phyloP scores from a whole-genome alignment of 805 yeast genomes.

The Metschnikowia colocasiae region DNA sequence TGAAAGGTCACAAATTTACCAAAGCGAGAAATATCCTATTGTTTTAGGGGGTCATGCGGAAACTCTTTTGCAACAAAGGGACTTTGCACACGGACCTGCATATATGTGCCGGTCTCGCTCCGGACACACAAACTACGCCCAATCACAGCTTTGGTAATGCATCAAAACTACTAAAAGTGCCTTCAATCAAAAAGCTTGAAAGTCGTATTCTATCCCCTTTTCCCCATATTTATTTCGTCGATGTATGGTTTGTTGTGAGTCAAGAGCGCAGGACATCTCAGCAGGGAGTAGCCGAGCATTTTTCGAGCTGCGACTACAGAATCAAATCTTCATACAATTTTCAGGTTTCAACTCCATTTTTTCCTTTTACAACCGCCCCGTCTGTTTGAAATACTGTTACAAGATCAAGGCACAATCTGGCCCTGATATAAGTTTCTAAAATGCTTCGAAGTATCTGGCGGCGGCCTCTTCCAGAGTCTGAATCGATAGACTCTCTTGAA shows the following conservation, averaged over 20 bases:
- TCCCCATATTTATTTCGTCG: too few relatives aligned
- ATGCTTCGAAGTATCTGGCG: conserved; percentile 5
- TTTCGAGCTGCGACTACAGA: conserved; percentile 1
- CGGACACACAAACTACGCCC: neutral
- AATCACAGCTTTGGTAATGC: neutral
- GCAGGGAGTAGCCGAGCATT: neutral
- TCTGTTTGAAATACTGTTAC: neutral
- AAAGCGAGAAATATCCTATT: neutral
- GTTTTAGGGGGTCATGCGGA: neutral
- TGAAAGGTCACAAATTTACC: neutral
- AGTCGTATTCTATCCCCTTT: too few relatives aligned
- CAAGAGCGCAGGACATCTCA: neutral
- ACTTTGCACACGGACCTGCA: neutral
- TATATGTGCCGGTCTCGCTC: neutral
- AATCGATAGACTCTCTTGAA: neutral
- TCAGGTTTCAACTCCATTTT: neutral
- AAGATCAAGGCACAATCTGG: neutral
- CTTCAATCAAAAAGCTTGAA: too few relatives aligned
- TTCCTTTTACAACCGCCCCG: neutral
- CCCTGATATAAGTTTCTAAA: neutral
- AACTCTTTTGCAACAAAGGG: neutral
- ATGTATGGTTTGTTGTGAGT: neutral
- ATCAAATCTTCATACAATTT: neutral
- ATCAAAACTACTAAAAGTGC: too few relatives aligned
- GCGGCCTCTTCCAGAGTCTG: neutral